Evolutionary conservation across 2,329 filamentous ascomycete genomes (phyloP).

Genomic region (Neonectria faginata): DNA sequence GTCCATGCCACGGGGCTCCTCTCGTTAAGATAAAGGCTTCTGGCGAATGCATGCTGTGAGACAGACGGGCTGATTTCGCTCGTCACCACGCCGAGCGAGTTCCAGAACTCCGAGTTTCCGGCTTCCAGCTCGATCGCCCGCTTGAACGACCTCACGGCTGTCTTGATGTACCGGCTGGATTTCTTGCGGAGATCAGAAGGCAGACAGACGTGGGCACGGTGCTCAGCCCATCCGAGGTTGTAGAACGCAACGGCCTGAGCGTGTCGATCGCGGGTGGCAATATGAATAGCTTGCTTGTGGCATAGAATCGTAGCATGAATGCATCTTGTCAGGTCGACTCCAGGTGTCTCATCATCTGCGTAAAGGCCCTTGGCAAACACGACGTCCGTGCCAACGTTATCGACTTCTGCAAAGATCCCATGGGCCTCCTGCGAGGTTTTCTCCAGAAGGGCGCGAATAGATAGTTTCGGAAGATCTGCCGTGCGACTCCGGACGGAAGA

Average conservation of each 20-base stretch:
- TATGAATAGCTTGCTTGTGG: slow-evolving; percentile 86
- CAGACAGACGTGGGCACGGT: slow-evolving; percentile 79
- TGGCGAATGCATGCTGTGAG: slow-evolving; percentile 91
- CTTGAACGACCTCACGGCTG: slow-evolving; percentile 92
- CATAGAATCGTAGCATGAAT: slow-evolving; percentile 82
- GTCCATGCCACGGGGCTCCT: slow-evolving; percentile 87
- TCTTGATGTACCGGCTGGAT: slow-evolving; percentile 77
- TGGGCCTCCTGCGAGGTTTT: slow-evolving; percentile 66
- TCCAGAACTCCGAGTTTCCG: slow-evolving; percentile 97
- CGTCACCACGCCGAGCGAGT: slow-evolving; percentile 91
- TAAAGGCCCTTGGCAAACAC: slow-evolving; percentile 59
- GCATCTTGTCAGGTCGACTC: slow-evolving; percentile 66
- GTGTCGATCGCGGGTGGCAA: slow-evolving; percentile 79
- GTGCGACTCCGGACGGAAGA: slow-evolving; percentile 79
- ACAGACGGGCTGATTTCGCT: slow-evolving; percentile 87
- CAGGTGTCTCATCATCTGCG: slow-evolving; percentile 60
- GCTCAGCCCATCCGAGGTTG: slow-evolving; percentile 95
- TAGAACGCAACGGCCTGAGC: slow-evolving; percentile 97
- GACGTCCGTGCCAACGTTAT: slow-evolving; percentile 67
- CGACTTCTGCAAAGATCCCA: slow-evolving; percentile 74
- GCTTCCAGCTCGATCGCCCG: slow-evolving; percentile 94
- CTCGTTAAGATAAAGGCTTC: slow-evolving; percentile 94
- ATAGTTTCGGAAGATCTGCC: slow-evolving; percentile 69
- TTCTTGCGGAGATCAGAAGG: slow-evolving; percentile 65
- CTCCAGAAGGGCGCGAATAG: slow-evolving; percentile 70